Conservation (phyloP, 345 rosid species). For the Eucalyptus fibrosa region DNA sequence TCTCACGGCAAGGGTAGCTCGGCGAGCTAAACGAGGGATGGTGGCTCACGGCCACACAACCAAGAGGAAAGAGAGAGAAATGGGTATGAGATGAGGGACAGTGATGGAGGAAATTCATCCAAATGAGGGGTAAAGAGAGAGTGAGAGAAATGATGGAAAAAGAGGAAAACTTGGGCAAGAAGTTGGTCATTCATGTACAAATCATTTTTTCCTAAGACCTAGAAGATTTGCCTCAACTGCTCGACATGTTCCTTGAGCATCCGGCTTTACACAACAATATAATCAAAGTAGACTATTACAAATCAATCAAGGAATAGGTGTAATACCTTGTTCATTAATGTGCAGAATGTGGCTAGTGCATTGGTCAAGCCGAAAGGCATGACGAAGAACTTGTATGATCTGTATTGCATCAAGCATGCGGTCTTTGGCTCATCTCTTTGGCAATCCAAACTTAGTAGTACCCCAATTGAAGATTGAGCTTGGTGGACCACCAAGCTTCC, state of each 20-base stretch:
- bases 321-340: background rate
- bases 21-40: no score
- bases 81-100: no score
- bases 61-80: no score
- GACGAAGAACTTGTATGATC: background rate
- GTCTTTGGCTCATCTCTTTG: background rate
- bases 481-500: background rate
- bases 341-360: background rate
- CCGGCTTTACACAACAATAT: background rate
- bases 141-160: no score
- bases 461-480: background rate
- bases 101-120: no score
- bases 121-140: no score
- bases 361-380: background rate
- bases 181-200: background rate
- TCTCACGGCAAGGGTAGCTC: accelerated
- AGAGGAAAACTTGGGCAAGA: no score
- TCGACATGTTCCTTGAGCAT: background rate
- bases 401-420: background rate
- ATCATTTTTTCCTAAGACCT: background rate
- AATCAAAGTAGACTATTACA: background rate
- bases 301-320: background rate
- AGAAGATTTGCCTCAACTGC: background rate
- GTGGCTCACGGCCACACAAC: no score
- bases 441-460: background rate